These are phyloP conservation scores for Inga oerstediana DNA, from an alignment of 306 rosid genomes.

Conservation along the genomic window DNA sequence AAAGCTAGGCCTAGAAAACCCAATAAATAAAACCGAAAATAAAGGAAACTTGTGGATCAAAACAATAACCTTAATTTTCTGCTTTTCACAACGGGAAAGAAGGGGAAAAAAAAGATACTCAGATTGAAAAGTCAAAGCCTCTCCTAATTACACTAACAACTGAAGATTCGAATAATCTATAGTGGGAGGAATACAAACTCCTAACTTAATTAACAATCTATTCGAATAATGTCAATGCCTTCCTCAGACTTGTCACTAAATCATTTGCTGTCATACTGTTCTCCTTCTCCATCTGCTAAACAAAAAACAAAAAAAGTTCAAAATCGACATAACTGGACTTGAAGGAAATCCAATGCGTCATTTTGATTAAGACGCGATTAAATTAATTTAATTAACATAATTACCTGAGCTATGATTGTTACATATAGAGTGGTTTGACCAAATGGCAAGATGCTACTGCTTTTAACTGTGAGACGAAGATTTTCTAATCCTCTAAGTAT, in stretches of 20 bases:
- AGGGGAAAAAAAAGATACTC: conserved; percentile 16
- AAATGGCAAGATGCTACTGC: conserved; percentile 66
- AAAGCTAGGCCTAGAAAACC: background rate
- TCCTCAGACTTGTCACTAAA: conserved; percentile 51
- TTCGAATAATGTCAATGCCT: conserved; percentile 34
- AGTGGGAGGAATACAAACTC: background rate
- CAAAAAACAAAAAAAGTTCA: background rate
- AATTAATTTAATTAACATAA: background rate
- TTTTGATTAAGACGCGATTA: background rate
- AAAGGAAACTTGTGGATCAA: background rate
- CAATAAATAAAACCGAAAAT: background rate
- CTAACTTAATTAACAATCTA: background rate
- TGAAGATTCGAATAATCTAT: conserved; percentile 21
- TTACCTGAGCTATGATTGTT: conserved; percentile 53
- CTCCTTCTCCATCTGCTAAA: conserved; percentile 65
- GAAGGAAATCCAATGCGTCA: background rate
- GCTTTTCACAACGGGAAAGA: conserved; percentile 20
- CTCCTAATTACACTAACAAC: background rate
- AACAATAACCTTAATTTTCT: conserved; percentile 3
- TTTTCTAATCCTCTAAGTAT: conserved; percentile 57
- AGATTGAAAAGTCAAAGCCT: conserved; percentile 43
- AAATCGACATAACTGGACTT: background rate
- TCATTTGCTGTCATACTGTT: conserved; percentile 56
- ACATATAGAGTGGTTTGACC: conserved; percentile 62
- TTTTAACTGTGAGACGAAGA: conserved; percentile 51